Evolutionary conservation across 805 yeast species (phyloP).

Genomic region (Metschnikowia cubensis): DNA sequence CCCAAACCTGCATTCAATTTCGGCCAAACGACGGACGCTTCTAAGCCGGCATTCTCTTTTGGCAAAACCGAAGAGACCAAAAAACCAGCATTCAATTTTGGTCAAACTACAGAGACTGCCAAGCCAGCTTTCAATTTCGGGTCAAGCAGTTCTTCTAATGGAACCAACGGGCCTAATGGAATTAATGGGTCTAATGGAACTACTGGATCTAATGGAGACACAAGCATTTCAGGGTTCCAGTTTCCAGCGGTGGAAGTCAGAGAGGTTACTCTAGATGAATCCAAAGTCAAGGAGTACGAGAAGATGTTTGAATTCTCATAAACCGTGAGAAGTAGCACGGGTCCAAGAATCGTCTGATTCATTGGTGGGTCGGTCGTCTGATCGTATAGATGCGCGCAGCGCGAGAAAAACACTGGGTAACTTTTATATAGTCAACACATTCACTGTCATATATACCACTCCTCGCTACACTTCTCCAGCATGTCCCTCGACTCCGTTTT

Average conservation of each 20-base stretch:
- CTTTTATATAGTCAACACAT: conserved; percentile 3
- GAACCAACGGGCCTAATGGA: background rate
- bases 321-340: background rate
- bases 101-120: background rate
- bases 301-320: conserved; percentile 24
- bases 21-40: conserved; percentile 1
- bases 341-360: background rate
- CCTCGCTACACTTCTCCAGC: background rate
- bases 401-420: conserved; percentile 5
- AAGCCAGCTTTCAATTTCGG: background rate
- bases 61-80: background rate
- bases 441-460: background rate
- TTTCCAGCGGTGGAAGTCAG: conserved; percentile 25
- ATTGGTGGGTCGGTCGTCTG: background rate
- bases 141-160: background rate
- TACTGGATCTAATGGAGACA: background rate
- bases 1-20: background rate
- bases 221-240: conserved; percentile 5
- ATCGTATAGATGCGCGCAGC: conserved; percentile 5
- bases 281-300: conserved; percentile 26
- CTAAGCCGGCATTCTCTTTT: conserved; percentile 4
- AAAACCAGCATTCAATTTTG: conserved; percentile 1
- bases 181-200: background rate
- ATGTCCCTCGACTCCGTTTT: conserved; percentile 53
- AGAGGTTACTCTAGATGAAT: conserved; percentile 20